These are phyloP conservation scores for Candida silvatica DNA, from an alignment of 805 yeast genomes.

Conservation along the genomic window DNA sequence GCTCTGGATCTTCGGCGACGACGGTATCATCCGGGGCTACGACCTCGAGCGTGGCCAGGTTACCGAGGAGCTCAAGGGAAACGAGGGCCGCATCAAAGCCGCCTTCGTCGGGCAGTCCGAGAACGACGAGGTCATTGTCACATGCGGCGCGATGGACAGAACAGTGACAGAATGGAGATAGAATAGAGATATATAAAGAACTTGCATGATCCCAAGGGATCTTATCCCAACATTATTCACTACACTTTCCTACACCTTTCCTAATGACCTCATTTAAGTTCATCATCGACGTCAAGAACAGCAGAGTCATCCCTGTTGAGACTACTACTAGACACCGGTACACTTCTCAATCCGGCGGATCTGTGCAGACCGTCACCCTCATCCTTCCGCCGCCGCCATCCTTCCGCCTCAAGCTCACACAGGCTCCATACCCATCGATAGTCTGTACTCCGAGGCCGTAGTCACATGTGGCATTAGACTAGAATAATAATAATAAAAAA, in stretches of 20 bases:
- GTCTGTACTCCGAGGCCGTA: too few relatives aligned
- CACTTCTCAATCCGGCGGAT: too few relatives aligned
- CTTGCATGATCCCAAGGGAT: not conserved
- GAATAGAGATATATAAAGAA: not conserved
- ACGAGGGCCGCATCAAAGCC: constrained; percentile 42
- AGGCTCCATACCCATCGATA: too few relatives aligned
- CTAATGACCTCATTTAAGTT: not conserved
- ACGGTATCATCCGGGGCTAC: constrained; percentile 54
- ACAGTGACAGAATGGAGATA: constrained; percentile 25
- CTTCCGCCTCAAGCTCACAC: too few relatives aligned
- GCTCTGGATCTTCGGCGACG: constrained; percentile 63
- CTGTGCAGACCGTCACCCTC: too few relatives aligned
- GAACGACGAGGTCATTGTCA: constrained; percentile 29
- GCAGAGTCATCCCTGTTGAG: constrained; percentile 1
- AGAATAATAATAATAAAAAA: too few relatives aligned
- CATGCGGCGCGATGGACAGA: constrained; percentile 43
- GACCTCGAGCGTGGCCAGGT: constrained; percentile 34
- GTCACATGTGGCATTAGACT: too few relatives aligned
- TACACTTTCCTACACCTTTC: too few relatives aligned
- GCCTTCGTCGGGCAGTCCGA: constrained; percentile 19
- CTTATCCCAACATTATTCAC: too few relatives aligned
- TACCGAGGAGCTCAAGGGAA: constrained; percentile 25
- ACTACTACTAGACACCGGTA: too few relatives aligned
- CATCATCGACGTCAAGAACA: constrained; percentile 1
- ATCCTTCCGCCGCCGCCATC: too few relatives aligned